Base-by-base conservation (phyloP, 495 filamentous ascomycete species). In the Stereocaulon alpinum region DNA sequence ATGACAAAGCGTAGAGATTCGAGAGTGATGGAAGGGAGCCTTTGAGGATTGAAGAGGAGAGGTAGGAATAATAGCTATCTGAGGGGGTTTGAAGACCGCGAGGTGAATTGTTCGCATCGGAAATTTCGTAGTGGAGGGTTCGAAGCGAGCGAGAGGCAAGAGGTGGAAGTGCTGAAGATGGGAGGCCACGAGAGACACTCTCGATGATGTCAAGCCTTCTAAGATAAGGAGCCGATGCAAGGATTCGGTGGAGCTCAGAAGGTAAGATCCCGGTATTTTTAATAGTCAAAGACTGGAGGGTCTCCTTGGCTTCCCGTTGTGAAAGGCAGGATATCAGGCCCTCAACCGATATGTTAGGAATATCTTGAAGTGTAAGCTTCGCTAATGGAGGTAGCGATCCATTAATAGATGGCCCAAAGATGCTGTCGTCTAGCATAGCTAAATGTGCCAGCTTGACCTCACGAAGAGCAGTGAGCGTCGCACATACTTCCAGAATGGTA, bases 1-100 rank as follows among this genome's bases (percentile, higher is more conserved):
- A 74, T 64, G 96, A 90, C 11, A 88, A 86, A 43, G 96, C 93
- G 70, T 94, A 97, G 29, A 97, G 77, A 20, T 82, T 77, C 6
- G 72, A 74, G 2, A 98, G 80, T 14, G 79, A 76, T 11, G 91
- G 88, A 0, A 98, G 78, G 17, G 79, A 76, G 58, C 85, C 82
- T n/a, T 81, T 77, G 63, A 89, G 81, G 37, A 98, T 77, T 6
- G 87, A 93, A 41, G 79, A 78, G 24, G 90, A 80, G n/a, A 98
- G 81, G 73, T 95, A 95, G 47, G 77, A 74, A 69, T 98, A 95
- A 74, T 95, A 94, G 54, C 83, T 85, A 5, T 76, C 72, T 0
- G 82, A 77, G 9, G 83, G 80, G 20, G 77, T 78, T 5, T 82
- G 74, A 44, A 87, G 78, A 24, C 80, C 78, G 59, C 74, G 75